Percentiles rank a stretch among this genome's conserved stretches.
phyloP scores from a whole-genome alignment of 202 grass and related monocot species.

The Miscanthus sacchariflorus region DNA sequence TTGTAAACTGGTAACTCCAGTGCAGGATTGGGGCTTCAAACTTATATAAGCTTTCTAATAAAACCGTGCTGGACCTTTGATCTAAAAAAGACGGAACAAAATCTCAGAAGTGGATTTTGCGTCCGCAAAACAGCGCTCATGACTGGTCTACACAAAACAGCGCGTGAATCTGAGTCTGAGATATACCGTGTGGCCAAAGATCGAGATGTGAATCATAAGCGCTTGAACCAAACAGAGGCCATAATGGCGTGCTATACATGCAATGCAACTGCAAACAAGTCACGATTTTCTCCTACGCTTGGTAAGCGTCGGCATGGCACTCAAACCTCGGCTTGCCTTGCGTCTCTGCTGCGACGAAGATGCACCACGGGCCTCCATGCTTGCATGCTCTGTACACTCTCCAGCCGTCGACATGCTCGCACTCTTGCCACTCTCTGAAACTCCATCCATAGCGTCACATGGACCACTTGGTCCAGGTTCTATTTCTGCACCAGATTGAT shows the following conservation, averaged over 20 bases:
- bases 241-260: background rate
- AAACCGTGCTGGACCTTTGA: background rate
- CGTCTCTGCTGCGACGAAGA: conserved; percentile 25
- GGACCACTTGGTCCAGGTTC: conserved; percentile 37
- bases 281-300: conserved; percentile 59
- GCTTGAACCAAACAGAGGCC: background rate
- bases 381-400: conserved; percentile 23
- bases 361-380: conserved; percentile 27
- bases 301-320: conserved; percentile 57
- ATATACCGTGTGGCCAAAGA: background rate
- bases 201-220: background rate
- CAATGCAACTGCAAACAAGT: background rate
- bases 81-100: background rate
- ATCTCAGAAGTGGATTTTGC: background rate
- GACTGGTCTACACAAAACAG: background rate
- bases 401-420: background rate
- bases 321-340: conserved; percentile 48
- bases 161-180: background rate
- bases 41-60: background rate
- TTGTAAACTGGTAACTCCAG: background rate
- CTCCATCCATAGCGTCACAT: conserved; percentile 9
- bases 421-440: conserved; percentile 30
- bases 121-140: background rate
- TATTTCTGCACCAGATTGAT: conserved; percentile 34
- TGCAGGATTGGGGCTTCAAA: background rate